These are phyloP conservation scores for Tritrichomonas musculus DNA, from an alignment of 208 protist species.

Conservation along the genomic window DNA sequence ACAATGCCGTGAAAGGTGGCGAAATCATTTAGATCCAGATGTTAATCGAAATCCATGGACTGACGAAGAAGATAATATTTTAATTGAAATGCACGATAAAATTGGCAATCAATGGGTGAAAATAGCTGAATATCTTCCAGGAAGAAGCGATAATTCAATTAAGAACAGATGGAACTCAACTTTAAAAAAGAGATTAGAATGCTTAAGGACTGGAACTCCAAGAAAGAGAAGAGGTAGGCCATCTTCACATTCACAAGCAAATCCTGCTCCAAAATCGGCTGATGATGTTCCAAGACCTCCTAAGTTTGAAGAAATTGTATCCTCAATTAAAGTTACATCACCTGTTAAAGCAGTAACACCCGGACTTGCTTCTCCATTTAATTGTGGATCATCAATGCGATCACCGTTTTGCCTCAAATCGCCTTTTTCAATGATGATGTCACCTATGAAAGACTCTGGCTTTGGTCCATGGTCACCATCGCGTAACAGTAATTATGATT, in stretches of 20 bases:
- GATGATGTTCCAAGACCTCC: conserved; percentile 18
- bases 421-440: background rate
- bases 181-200: conserved; percentile 23
- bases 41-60: conserved; percentile 50
- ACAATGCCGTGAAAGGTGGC: conserved; percentile 54
- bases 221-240: background rate
- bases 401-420: background rate
- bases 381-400: background rate
- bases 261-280: background rate
- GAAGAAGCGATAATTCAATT: conserved; percentile 54
- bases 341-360: background rate
- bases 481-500: background rate
- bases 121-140: conserved; percentile 50
- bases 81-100: conserved; percentile 46
- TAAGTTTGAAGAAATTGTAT: conserved; percentile 12
- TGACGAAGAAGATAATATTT: conserved; percentile 47
- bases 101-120: conserved; percentile 50
- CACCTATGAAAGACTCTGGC: background rate
- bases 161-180: conserved; percentile 58
- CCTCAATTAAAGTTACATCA: background rate
- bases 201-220: background rate
- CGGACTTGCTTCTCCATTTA: background rate
- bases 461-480: no score
- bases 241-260: background rate
- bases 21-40: conserved; percentile 54